Percentiles rank a stretch among this genome's conserved stretches.
Conservation (phyloP, 2,329 filamentous ascomycete species). For the Metarhizium anisopliae region DNA sequence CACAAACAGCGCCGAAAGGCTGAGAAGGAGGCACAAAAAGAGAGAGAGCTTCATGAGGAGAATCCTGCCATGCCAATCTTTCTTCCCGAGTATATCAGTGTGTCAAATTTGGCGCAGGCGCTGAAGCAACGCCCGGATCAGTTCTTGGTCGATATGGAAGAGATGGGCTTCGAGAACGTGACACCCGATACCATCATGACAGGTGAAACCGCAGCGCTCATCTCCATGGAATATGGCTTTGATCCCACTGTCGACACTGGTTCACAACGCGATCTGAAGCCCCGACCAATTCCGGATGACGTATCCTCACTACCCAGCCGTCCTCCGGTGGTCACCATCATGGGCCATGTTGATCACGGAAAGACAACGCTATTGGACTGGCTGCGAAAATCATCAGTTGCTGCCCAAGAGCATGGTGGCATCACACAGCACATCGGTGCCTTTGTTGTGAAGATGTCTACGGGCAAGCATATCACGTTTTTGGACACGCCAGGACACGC, state of each 20-base stretch:
- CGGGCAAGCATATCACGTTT: slow-evolving; percentile 88
- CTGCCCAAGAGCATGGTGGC: slow-evolving; percentile 83
- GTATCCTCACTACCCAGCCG: slow-evolving; percentile 58
- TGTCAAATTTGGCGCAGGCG: slow-evolving; percentile 70
- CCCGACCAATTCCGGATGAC: slow-evolving; percentile 61
- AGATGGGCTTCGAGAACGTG: slow-evolving; percentile 85
- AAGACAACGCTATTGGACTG: slow-evolving; percentile 96
- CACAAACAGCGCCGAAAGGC: slow-evolving; percentile 31
- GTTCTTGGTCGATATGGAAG: slow-evolving; percentile 67
- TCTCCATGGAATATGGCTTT: slow-evolving; percentile 88
- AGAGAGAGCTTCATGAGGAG: slow-evolving; percentile 29
- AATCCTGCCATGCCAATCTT: slow-evolving; percentile 52
- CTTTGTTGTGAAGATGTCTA: slow-evolving; percentile 82
- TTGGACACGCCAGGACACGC: slow-evolving; percentile 94
- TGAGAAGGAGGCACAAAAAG: slow-evolving; percentile 31
- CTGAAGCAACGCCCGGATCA: slow-evolving; percentile 61
- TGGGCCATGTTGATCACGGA: slow-evolving; percentile 98
- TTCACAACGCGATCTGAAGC: slow-evolving; percentile 59
- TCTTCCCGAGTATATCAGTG: slow-evolving; percentile 84
- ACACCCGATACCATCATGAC: slow-evolving; percentile 79
- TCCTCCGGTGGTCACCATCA: slow-evolving; percentile 94
- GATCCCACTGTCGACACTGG: slow-evolving; percentile 69
- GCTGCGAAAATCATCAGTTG: slow-evolving; percentile 85
- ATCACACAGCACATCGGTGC: slow-evolving; percentile 99
- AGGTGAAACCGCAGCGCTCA: slow-evolving; percentile 79